phyloP scores from a whole-genome alignment of 495 filamentous ascomycete species.

The Lichenothelia convexa region DNA sequence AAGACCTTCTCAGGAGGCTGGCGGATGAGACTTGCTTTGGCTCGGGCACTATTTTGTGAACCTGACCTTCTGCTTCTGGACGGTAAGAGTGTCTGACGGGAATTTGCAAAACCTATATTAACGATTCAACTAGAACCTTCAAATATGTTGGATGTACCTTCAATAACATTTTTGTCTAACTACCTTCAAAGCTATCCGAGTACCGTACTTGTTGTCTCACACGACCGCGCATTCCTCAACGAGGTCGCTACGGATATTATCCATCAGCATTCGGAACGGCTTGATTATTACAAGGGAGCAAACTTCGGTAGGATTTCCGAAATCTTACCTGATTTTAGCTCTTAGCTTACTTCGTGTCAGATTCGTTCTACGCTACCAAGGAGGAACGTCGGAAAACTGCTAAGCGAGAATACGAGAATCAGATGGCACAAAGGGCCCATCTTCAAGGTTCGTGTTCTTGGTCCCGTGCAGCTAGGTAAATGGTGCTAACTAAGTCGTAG shows the following conservation, averaged over 20 bases:
- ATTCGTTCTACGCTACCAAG: conserved; percentile 93
- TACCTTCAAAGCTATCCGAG: conserved; percentile 91
- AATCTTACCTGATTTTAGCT: not conserved
- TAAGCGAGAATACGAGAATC: conserved; percentile 95
- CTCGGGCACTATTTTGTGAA: conserved; percentile 93
- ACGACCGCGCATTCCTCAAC: conserved; percentile 97
- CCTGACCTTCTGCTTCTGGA: conserved; percentile 92
- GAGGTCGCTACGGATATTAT: conserved; percentile 99
- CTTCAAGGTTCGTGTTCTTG: conserved; percentile 33
- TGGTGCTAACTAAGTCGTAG: conserved; percentile 22
- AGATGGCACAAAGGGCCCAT: conserved; percentile 85
- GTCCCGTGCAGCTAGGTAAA: not conserved
- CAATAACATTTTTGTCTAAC: conserved; percentile 95
- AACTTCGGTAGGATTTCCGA: conserved; percentile 48
- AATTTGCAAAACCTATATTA: conserved; percentile 6
- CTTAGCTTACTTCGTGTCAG: conserved; percentile 19
- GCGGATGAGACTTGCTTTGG: conserved; percentile 93
- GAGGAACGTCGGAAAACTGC: conserved; percentile 95
- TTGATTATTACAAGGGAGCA: conserved; percentile 97
- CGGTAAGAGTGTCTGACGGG: conserved; percentile 20
- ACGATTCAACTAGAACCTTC: conserved; percentile 58
- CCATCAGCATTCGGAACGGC: conserved; percentile 88
- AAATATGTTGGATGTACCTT: conserved; percentile 99
- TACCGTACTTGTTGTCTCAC: conserved; percentile 89
- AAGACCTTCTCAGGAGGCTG: conserved; percentile 99